Evolutionary conservation across 2,329 filamentous ascomycete species (phyloP).

Genomic region (Aspergillus brunneoviolaceus): DNA sequence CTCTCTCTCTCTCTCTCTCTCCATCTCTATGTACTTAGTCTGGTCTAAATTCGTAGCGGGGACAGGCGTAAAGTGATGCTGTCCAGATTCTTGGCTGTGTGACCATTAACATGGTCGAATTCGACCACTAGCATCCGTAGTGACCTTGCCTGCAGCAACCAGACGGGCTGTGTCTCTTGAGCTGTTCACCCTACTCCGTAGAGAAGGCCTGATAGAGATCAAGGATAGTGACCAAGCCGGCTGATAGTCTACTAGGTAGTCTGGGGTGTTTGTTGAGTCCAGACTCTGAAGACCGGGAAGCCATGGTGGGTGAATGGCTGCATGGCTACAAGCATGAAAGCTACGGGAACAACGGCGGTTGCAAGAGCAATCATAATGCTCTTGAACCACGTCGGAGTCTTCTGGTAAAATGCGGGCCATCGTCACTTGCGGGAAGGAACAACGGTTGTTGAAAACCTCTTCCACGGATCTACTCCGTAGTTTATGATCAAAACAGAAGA

Average conservation of each 20-base stretch:
- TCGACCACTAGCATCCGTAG: not conserved
- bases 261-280: conserved; percentile 1
- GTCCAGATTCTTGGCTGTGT: not conserved
- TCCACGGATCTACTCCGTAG: not conserved
- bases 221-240: not conserved
- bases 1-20: not conserved
- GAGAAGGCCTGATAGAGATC: not conserved
- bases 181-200: not conserved
- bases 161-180: not conserved
- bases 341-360: not conserved
- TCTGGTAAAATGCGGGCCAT: not conserved
- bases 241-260: not conserved
- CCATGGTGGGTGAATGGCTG: not conserved
- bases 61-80: not conserved
- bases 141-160: not conserved
- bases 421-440: not conserved
- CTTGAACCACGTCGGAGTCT: not conserved
- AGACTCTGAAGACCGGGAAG: not conserved
- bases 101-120: not conserved
- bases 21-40: not conserved
- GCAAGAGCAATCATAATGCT: not conserved
- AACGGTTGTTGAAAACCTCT: not conserved
- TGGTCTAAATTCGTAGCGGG: not conserved
- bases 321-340: conserved; percentile 2
- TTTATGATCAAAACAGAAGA: not conserved